phyloP scores from a whole-genome alignment of 306 rosid genomes.

The Dalbergia cochinchinensis region DNA sequence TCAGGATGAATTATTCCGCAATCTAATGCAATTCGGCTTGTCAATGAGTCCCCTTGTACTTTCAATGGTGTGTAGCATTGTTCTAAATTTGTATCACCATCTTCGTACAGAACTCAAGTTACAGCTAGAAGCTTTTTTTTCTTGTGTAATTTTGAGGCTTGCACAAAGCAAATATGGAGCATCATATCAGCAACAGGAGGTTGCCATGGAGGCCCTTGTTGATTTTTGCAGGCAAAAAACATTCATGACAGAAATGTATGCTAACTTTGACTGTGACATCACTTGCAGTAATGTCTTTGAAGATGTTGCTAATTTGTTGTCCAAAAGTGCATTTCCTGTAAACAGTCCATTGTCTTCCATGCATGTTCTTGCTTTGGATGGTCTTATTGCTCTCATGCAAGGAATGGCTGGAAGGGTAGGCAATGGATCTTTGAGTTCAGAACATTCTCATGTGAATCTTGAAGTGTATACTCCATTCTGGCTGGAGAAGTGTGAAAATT shows the following conservation, averaged over 20 bases:
- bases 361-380: constrained; percentile 91
- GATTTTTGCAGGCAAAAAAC: constrained; percentile 91
- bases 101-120: constrained; percentile 79
- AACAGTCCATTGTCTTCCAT: constrained; percentile 80
- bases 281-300: constrained; percentile 93
- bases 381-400: constrained; percentile 92
- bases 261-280: constrained; percentile 87
- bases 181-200: constrained; percentile 89
- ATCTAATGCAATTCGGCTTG: constrained; percentile 85
- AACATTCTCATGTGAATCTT: constrained; percentile 59
- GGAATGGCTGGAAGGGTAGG: constrained; percentile 95
- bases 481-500: constrained; percentile 84
- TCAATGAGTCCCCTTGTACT: constrained; percentile 86
- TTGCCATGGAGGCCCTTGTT: constrained; percentile 94
- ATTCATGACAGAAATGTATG: constrained; percentile 84
- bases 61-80: constrained; percentile 88
- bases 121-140: constrained; percentile 86
- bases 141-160: constrained; percentile 86
- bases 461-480: constrained; percentile 93
- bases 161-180: constrained; percentile 87
- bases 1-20: constrained; percentile 84
- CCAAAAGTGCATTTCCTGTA: constrained; percentile 90
- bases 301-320: constrained; percentile 83
- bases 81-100: constrained; percentile 81
- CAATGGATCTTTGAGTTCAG: constrained; percentile 65